A percentile compares a stretch with the other conserved stretches of the same genome.
Conservation (phyloP, 2,329 filamentous ascomycete genomes). For the Trichoderma afroharzianum region DNA sequence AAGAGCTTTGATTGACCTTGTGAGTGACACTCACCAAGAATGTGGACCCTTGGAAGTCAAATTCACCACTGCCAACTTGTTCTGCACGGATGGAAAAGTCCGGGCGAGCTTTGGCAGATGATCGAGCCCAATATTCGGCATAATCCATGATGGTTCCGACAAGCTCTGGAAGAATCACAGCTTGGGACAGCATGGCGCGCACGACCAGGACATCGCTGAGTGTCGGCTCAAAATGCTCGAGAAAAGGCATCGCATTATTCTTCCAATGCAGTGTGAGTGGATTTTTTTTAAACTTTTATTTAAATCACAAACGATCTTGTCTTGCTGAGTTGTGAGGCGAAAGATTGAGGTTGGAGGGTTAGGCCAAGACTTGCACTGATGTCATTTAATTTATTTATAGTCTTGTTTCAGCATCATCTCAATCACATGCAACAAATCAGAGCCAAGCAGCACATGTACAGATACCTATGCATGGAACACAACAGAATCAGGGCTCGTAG, state of each 20-base stretch:
- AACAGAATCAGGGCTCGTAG: neutral
- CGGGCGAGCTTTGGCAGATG: slow-evolving; percentile 32
- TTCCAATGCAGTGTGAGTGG: neutral
- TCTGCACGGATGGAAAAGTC: neutral
- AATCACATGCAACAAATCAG: neutral
- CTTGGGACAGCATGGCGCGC: slow-evolving; percentile 44
- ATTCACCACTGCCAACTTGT: neutral
- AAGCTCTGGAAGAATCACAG: slow-evolving; percentile 51
- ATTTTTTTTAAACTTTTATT: neutral
- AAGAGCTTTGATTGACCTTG: neutral
- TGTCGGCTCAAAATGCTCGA: slow-evolving; percentile 33
- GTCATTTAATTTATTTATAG: neutral
- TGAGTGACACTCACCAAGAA: neutral
- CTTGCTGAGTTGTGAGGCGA: neutral
- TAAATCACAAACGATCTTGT: neutral
- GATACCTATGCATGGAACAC: neutral
- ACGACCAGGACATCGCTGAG: slow-evolving; percentile 48
- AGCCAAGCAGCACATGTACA: neutral
- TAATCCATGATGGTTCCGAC: slow-evolving; percentile 54
- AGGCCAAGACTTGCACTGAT: neutral
- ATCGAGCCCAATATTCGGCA: slow-evolving; percentile 61
- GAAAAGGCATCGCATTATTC: neutral
- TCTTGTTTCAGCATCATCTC: neutral
- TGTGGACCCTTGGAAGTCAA: neutral
- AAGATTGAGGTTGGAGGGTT: neutral